phyloP scores from a whole-genome alignment of 768 basidiomycete genomes.

The Macrolepiota dolichaula region DNA sequence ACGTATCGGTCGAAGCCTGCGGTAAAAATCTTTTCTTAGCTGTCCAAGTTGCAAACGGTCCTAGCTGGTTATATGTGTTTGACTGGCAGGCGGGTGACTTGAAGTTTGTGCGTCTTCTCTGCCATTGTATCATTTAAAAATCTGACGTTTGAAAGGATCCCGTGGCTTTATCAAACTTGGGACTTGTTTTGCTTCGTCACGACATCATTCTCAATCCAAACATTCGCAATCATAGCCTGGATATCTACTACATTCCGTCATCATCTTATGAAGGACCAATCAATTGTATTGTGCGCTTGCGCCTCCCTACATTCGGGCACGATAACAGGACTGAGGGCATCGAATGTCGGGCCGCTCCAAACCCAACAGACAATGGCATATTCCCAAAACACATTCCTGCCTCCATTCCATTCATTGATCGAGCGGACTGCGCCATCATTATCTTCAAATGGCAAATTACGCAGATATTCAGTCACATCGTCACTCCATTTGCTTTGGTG shows the following conservation, averaged over 20 bases:
- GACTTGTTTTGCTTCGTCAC: not conserved
- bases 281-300: not conserved
- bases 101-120: not conserved
- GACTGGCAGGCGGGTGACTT: not conserved
- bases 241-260: not conserved
- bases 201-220: not conserved
- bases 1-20: not conserved
- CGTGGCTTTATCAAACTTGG: not conserved
- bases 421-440: not conserved
- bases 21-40: not conserved
- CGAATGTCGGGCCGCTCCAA: not conserved
- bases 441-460: not conserved
- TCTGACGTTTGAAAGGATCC: not conserved
- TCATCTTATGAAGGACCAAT: not conserved
- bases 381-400: not conserved
- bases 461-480: no score
- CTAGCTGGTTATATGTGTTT: not conserved
- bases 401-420: not conserved
- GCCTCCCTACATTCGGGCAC: not conserved
- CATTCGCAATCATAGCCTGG: not conserved
- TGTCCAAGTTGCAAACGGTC: no score
- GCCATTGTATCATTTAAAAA: no score
- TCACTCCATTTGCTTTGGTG: not conserved
- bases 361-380: not conserved
- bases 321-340: no score